Evolutionary conservation across 2,329 filamentous ascomycete genomes (phyloP).

Genomic region (Colletotrichum eleusines): DNA sequence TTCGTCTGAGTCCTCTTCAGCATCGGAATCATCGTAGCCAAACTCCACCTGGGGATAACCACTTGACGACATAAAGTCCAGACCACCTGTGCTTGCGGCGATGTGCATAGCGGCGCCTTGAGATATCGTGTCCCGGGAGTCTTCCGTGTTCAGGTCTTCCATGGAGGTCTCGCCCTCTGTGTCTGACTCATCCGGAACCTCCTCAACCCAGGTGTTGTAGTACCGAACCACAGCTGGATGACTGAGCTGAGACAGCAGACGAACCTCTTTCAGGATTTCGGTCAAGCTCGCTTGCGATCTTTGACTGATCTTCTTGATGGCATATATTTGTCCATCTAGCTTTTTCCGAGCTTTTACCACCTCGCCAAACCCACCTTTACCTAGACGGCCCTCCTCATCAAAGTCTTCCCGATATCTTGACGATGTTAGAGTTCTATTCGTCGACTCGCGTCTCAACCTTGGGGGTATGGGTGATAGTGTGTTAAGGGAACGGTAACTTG

Average conservation of each 20-base stretch:
- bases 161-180: slow-evolving; percentile 70
- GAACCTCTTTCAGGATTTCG: slow-evolving; percentile 86
- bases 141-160: slow-evolving; percentile 54
- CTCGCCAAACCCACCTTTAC: slow-evolving; percentile 95
- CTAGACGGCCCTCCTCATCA: slow-evolving; percentile 87
- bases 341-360: slow-evolving; percentile 94
- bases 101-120: slow-evolving; percentile 67
- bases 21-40: slow-evolving; percentile 69
- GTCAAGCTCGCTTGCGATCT: slow-evolving; percentile 83
- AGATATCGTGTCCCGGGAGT: slow-evolving; percentile 57
- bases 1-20: slow-evolving; percentile 51
- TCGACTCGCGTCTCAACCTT: slow-evolving; percentile 73
- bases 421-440: slow-evolving; percentile 62
- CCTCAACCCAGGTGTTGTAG: slow-evolving; percentile 95
- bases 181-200: slow-evolving; percentile 66
- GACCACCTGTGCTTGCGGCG: slow-evolving; percentile 78
- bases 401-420: slow-evolving; percentile 92
- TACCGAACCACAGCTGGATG: slow-evolving; percentile 90
- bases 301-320: slow-evolving; percentile 95
- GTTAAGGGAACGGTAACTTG: slow-evolving; percentile 57
- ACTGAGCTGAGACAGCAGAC: slow-evolving; percentile 90
- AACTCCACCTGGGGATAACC: slow-evolving; percentile 84
- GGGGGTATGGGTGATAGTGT: slow-evolving; percentile 59
- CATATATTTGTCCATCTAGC: slow-evolving; percentile 92
- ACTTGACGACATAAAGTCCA: slow-evolving; percentile 94